Percentiles rank a stretch among this genome's conserved stretches.
phyloP scores from a whole-genome alignment of 371 early-diverging fungal genomes.

The Mucor racemosus region DNA sequence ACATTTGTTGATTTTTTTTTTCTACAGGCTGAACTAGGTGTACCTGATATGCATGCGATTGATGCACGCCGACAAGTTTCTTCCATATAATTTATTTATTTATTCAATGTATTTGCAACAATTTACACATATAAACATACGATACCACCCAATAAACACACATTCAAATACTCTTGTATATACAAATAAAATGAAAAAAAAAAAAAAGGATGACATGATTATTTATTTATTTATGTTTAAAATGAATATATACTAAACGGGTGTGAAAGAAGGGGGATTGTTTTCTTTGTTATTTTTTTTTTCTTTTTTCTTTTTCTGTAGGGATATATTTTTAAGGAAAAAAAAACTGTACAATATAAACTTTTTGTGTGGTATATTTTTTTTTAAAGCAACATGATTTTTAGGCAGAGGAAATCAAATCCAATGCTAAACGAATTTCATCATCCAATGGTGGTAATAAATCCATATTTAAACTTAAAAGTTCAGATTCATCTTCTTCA shows the following conservation, averaged over 20 bases:
- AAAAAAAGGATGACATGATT: background rate
- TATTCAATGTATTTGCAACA: background rate
- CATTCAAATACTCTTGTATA: background rate
- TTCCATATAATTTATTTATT: background rate
- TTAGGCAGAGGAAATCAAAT: conserved; percentile 23
- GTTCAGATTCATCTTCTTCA: conserved; percentile 20
- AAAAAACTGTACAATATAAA: conserved; percentile 4
- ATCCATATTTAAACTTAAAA: conserved; percentile 12
- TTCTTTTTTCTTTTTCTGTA: background rate
- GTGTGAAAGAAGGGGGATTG: conserved; percentile 1
- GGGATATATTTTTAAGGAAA: background rate
- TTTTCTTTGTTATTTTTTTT: background rate
- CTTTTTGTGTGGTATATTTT: conserved; percentile 5
- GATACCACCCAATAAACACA: background rate
- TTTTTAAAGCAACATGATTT: background rate
- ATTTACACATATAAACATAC: background rate
- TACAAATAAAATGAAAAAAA: background rate
- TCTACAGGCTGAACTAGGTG: conserved; percentile 43
- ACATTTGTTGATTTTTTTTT: background rate
- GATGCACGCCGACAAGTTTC: conserved; percentile 30
- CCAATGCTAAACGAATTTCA: conserved; percentile 30
- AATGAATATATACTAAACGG: conserved; percentile 8
- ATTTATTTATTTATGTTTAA: background rate
- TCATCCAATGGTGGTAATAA: conserved; percentile 20
- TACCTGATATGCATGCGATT: conserved; percentile 47